Evolutionary conservation across 768 basidiomycete species (phyloP).

Genomic region (Lactarius trivialis): DNA sequence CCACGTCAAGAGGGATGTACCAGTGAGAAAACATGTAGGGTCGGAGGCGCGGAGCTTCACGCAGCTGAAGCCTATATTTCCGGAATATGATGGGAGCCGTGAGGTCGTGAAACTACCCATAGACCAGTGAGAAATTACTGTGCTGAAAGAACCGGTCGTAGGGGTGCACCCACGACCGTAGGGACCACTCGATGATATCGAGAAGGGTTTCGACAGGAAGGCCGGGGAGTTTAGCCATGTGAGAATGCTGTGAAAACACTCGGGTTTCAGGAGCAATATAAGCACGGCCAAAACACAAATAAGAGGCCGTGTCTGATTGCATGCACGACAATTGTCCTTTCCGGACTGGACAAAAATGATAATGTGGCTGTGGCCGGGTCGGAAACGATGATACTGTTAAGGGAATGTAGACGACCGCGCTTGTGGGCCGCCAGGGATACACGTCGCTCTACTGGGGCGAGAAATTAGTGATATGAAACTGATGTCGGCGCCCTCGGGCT

Average conservation of each 20-base stretch:
- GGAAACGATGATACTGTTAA: no score
- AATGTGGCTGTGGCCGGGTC: neutral
- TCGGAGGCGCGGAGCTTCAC: neutral
- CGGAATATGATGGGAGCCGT: neutral
- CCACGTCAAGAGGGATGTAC: neutral
- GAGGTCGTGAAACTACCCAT: neutral
- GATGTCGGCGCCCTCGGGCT: no score
- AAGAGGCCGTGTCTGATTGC: neutral
- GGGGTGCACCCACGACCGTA: neutral
- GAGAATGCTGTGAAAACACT: neutral
- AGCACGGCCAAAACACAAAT: neutral
- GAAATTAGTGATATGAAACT: no score
- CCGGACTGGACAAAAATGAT: neutral
- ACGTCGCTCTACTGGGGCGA: no score
- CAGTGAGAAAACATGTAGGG: neutral
- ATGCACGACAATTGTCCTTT: neutral
- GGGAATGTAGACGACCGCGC: no score
- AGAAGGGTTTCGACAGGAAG: neutral
- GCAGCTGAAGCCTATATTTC: conserved; percentile 2
- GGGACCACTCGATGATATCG: neutral
- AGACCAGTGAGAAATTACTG: neutral
- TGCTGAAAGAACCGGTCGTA: neutral
- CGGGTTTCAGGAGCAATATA: neutral
- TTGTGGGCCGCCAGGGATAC: no score
- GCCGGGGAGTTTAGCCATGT: conserved; percentile 5